Conservation (phyloP, 2,329 filamentous ascomycete genomes). For the Penicillium glabrum region DNA sequence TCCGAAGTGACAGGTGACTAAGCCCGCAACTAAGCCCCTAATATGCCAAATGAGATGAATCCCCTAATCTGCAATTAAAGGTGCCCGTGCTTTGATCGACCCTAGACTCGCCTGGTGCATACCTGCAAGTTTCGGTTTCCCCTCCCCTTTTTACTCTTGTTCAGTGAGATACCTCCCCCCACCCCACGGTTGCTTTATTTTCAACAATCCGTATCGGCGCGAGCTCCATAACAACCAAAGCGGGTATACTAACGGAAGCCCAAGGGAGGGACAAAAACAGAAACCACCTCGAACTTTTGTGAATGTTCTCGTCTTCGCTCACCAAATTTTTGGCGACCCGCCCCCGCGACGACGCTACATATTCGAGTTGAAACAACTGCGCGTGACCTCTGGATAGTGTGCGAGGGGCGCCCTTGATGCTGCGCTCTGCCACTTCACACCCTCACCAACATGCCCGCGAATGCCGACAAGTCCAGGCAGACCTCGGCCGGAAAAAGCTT, state of each 20-base stretch:
- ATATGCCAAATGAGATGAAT: background rate
- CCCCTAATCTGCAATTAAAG: constrained; percentile 1
- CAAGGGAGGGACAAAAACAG: constrained; percentile 22
- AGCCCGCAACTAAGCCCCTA: background rate
- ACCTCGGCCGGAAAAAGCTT: constrained; percentile 79
- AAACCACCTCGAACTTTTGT: constrained; percentile 13
- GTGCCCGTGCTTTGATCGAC: constrained; percentile 26
- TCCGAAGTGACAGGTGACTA: constrained; percentile 10
- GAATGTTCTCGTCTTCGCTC: constrained; percentile 18
- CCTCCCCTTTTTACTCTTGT: constrained; percentile 14
- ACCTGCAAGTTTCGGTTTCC: constrained; percentile 19
- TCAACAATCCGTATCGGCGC: constrained; percentile 1
- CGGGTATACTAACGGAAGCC: constrained; percentile 22
- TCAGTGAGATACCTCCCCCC: constrained; percentile 1
- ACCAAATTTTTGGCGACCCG: constrained; percentile 18
- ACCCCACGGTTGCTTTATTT: background rate
- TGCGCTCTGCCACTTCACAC: constrained; percentile 32
- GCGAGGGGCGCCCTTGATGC: constrained; percentile 30
- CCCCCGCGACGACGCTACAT: background rate
- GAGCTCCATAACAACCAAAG: constrained; percentile 13
- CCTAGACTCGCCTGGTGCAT: constrained; percentile 22
- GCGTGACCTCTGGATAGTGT: constrained; percentile 7
- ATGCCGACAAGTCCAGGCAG: constrained; percentile 76
- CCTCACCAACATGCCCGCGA: constrained; percentile 55
- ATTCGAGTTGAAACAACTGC: background rate